Conservation (phyloP, 306 rosid genomes). For the Begonia loranthoides region DNA sequence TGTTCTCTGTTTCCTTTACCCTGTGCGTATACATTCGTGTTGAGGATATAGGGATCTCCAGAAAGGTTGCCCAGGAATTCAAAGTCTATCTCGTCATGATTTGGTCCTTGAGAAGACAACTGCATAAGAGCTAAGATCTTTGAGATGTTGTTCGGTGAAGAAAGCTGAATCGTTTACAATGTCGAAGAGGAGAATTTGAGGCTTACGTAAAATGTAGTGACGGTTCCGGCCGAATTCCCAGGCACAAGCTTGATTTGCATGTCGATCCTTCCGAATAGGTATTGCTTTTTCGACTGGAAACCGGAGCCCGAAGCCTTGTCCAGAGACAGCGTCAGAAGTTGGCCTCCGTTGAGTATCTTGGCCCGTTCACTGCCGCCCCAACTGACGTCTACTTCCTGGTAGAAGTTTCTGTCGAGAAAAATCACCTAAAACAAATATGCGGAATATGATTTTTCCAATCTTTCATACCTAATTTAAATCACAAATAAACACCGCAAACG, state of each 20-base stretch:
- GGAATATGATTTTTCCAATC: too few relatives aligned
- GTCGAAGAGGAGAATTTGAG: not conserved
- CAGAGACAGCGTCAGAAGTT: constrained; percentile 50
- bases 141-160: not conserved
- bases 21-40: constrained; percentile 26
- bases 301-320: constrained; percentile 81
- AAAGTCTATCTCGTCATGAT: constrained; percentile 37
- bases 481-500: too few relatives aligned
- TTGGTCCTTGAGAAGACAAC: constrained; percentile 55
- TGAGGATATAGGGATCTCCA: constrained; percentile 30
- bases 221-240: constrained; percentile 85
- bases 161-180: not conserved
- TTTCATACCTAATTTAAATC: too few relatives aligned
- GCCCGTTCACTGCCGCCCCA: constrained; percentile 49
- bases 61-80: constrained; percentile 32
- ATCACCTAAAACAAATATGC: too few relatives aligned
- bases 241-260: constrained; percentile 65
- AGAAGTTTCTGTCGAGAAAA: too few relatives aligned
- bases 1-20: constrained; percentile 28
- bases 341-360: constrained; percentile 43
- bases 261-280: constrained; percentile 54
- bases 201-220: constrained; percentile 66
- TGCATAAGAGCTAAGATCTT: constrained; percentile 10
- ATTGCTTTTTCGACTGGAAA: constrained; percentile 51
- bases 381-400: constrained; percentile 46